A percentile compares a stretch with the other conserved stretches of the same genome.
phyloP scores from a whole-genome alignment of 495 filamentous ascomycete species.

The Penicillium taxi region DNA sequence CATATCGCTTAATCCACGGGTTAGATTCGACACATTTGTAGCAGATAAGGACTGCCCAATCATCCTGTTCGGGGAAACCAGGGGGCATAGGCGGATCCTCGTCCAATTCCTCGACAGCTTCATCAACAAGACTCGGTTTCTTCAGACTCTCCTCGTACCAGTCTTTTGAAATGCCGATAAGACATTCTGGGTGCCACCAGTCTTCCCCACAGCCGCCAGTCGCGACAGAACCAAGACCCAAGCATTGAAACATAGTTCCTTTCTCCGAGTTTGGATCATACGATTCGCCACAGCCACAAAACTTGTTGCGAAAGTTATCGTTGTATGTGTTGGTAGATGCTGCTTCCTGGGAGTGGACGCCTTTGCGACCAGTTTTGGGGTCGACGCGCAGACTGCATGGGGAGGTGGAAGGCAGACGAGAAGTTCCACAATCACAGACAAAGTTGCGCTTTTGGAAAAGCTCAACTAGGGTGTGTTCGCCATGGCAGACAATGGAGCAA shows the following conservation, averaged over 20 bases:
- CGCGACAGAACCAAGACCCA: conserved; percentile 71
- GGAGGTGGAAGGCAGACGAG: conserved; percentile 57
- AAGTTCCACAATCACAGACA: conserved; percentile 93
- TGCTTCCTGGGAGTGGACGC: conserved; percentile 66
- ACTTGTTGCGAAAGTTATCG: conserved; percentile 86
- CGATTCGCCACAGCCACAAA: conserved; percentile 80
- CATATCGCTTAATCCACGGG: conserved; percentile 89
- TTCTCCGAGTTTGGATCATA: conserved; percentile 83
- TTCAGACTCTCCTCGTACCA: conserved; percentile 38
- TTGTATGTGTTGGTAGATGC: conserved; percentile 78
- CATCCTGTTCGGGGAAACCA: conserved; percentile 80
- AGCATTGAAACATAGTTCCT: conserved; percentile 98
- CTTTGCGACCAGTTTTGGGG: conserved; percentile 62
- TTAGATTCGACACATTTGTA: conserved; percentile 85
- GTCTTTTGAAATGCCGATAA: conserved; percentile 65
- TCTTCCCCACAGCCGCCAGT: conserved; percentile 93
- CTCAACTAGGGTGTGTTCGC: conserved; percentile 90
- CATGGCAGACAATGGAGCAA: conserved; percentile 93
- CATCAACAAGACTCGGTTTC: conserved; percentile 29
- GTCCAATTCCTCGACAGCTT: conserved; percentile 31
- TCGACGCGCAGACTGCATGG: conserved; percentile 76
- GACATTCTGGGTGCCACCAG: conserved; percentile 96
- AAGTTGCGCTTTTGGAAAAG: conserved; percentile 94
- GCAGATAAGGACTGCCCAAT: conserved; percentile 85
- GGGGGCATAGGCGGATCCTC: conserved; percentile 59